phyloP scores from a whole-genome alignment of 495 filamentous ascomycete species.

The Penicillium canescens region DNA sequence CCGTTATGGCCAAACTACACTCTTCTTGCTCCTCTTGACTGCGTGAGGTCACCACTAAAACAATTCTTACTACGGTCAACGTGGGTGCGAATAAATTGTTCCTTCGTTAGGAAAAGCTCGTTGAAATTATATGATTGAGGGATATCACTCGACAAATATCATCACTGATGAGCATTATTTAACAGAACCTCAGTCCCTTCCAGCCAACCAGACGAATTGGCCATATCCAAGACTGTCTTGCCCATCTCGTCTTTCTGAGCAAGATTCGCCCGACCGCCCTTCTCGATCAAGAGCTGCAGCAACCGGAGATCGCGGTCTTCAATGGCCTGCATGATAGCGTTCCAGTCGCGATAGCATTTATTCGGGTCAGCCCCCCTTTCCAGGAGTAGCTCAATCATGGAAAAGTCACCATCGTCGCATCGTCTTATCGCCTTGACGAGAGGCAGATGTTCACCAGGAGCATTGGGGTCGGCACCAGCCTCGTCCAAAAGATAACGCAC shows the following conservation, averaged over 20 bases:
- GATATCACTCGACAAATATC: not conserved
- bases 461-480: conserved; percentile 51
- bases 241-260: conserved; percentile 18
- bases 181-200: conserved; percentile 16
- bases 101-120: too few species aligned
- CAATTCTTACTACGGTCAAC: too few species aligned
- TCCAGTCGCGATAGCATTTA: conserved; percentile 54
- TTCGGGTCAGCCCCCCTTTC: conserved; percentile 55
- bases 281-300: conserved; percentile 45
- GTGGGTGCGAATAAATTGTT: too few species aligned
- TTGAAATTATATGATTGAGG: too few species aligned
- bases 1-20: too few species aligned
- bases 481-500: conserved; percentile 50
- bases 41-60: too few species aligned
- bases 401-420: conserved; percentile 40
- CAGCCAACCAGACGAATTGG: conserved; percentile 17
- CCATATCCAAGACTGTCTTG: conserved; percentile 21
- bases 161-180: conserved; percentile 7
- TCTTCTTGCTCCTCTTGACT: too few species aligned
- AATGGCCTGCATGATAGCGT: conserved; percentile 45
- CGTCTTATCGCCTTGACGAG: conserved; percentile 55
- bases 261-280: conserved; percentile 41
- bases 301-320: conserved; percentile 37
- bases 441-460: conserved; percentile 54
- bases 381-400: conserved; percentile 50